These are phyloP conservation scores for Sporothrix luriei DNA, from an alignment of 2,329 filamentous ascomycete genomes.

Conservation along the genomic window DNA sequence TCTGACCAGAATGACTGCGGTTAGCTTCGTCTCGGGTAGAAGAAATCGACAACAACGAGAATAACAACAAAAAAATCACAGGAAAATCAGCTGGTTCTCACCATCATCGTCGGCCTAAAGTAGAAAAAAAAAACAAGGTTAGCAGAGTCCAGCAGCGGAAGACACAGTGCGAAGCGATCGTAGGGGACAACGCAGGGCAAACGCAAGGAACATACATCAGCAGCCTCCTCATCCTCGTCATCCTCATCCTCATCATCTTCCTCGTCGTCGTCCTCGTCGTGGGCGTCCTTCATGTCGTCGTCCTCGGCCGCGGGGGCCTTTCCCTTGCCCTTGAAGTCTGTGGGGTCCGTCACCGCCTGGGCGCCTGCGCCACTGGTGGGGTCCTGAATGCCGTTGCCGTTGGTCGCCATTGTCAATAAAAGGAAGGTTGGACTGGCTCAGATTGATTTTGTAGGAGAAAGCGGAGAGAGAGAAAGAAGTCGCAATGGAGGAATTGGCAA, in stretches of 20 bases:
- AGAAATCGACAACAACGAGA: no score
- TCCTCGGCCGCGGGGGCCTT: conserved; percentile 65
- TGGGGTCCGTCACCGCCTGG: conserved; percentile 37
- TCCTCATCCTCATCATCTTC: conserved; percentile 72
- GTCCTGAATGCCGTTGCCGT: conserved; percentile 54
- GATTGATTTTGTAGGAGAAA: not conserved
- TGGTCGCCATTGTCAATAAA: conserved; percentile 49
- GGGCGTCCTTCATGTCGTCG: conserved; percentile 60
- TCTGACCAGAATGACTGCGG: conserved; percentile 46
- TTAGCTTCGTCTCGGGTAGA: not conserved
- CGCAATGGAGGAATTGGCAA: not conserved
- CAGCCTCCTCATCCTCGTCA: conserved; percentile 47
- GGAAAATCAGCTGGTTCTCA: conserved; percentile 45
- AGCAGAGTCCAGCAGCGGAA: not conserved
- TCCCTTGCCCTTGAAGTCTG: conserved; percentile 71
- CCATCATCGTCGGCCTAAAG: conserved; percentile 27
- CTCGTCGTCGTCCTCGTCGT: conserved; percentile 69
- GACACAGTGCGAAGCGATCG: not conserved
- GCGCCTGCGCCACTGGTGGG: conserved; percentile 45
- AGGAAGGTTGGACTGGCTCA: not conserved
- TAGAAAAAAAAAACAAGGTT: not conserved
- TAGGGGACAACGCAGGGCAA: not conserved
- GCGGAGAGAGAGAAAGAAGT: not conserved
- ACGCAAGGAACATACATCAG: conserved; percentile 38
- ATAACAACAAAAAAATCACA: not conserved